Evolutionary conservation across 2,329 filamentous ascomycete genomes (phyloP).

Genomic region (Botrytis sinoallii): DNA sequence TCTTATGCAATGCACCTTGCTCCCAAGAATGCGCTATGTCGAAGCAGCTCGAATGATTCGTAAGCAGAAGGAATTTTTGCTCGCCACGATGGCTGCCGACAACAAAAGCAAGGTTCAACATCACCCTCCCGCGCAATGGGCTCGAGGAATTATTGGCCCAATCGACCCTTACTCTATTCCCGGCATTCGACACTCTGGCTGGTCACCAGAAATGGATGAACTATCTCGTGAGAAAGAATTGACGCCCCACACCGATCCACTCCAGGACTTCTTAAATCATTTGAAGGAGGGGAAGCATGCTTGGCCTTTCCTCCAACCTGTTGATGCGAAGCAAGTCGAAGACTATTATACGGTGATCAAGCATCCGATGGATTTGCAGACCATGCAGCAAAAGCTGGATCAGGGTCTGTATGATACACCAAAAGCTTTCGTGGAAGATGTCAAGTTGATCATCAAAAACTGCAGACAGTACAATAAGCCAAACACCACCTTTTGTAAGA

Average conservation of each 20-base stretch:
- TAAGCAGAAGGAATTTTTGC: not conserved
- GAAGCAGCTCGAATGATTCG: slow-evolving; percentile 7
- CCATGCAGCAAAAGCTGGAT: not conserved
- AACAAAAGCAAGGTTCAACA: not conserved
- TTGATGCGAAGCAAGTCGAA: not conserved
- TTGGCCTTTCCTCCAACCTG: not conserved
- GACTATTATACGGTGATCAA: not conserved
- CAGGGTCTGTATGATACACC: not conserved
- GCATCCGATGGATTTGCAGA: slow-evolving; percentile 6
- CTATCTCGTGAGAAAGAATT: not conserved
- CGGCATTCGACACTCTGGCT: not conserved
- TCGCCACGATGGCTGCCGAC: not conserved
- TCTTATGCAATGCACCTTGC: slow-evolving; percentile 6
- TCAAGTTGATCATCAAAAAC: slow-evolving; percentile 10
- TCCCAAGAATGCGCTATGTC: not conserved
- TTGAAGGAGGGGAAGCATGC: not conserved
- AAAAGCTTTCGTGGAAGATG: not conserved
- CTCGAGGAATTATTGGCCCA: not conserved
- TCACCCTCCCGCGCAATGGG: not conserved
- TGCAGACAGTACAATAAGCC: not conserved
- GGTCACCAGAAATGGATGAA: not conserved
- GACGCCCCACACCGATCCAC: not conserved
- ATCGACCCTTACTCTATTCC: not conserved
- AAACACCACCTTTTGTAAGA: not conserved
- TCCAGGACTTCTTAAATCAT: not conserved